Evolutionary conservation across 129 eudicot genomes (phyloP).

Genomic region (Smallanthus sonchifolius): DNA sequence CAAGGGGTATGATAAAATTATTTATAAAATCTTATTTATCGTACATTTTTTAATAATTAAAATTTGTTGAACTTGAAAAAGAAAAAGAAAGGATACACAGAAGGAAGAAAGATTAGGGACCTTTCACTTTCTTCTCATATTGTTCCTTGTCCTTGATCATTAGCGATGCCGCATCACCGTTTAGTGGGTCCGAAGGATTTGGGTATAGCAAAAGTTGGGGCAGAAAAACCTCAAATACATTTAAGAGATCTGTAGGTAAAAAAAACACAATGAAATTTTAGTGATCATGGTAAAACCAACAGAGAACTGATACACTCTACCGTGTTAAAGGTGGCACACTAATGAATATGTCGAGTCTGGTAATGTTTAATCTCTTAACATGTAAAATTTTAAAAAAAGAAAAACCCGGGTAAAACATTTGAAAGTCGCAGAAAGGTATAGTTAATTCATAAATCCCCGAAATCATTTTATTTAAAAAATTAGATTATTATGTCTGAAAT

Average conservation of each 20-base stretch:
- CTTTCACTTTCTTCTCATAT: conserved; percentile 85
- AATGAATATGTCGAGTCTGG: neutral
- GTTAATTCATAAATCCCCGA: neutral
- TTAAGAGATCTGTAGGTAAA: conserved; percentile 63
- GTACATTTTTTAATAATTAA: neutral
- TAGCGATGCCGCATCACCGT: conserved; percentile 78
- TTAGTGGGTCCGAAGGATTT: conserved; percentile 83
- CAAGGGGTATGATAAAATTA: too few relatives aligned
- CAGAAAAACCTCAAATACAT: conserved; percentile 47
- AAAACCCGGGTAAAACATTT: neutral
- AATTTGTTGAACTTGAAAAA: neutral
- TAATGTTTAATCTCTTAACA: neutral
- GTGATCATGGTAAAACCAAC: neutral
- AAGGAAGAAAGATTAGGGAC: conserved; percentile 21
- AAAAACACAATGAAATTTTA: neutral
- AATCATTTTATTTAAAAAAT: neutral
- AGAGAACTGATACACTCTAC: neutral
- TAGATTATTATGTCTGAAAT: neutral
- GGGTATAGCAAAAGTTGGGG: conserved; percentile 66
- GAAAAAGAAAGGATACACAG: neutral
- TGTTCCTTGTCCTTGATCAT: conserved; percentile 74
- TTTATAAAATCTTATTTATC: neutral
- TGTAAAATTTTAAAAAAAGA: neutral
- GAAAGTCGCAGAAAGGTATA: neutral
- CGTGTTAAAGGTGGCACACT: neutral